phyloP scores from a whole-genome alignment of 75 land plant species.

The Pinus albicaulis region DNA sequence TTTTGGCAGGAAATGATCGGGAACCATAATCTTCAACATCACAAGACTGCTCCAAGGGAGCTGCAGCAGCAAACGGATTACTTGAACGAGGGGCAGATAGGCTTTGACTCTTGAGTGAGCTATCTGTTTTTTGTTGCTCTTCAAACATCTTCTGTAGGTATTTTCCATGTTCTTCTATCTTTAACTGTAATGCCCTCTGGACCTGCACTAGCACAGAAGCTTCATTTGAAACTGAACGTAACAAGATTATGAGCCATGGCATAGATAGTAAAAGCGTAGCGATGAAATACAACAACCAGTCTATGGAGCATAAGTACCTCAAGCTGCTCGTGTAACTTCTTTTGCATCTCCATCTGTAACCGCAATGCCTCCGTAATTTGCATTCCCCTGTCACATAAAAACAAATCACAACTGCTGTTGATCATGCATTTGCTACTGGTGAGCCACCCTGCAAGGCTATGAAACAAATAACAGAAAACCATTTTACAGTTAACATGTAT shows the following conservation, averaged over 20 bases:
- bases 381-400: conserved; percentile 34
- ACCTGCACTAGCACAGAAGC: conserved; percentile 19
- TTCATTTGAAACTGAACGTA: not conserved
- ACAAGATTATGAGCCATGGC: conserved; percentile 6
- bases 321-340: conserved; percentile 59
- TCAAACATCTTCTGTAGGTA: conserved; percentile 42
- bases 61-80: not conserved
- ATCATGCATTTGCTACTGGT: not conserved
- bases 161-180: conserved; percentile 44
- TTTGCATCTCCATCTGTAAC: conserved; percentile 68
- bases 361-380: conserved; percentile 61
- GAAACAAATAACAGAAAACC: not conserved
- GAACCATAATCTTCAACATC: not conserved
- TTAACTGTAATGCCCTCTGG: conserved; percentile 36
- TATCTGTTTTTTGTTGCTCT: conserved; percentile 33
- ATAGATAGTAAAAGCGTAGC: not conserved
- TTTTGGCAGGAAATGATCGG: not conserved
- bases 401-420: not conserved
- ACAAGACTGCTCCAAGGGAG: not conserved
- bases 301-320: conserved; percentile 38
- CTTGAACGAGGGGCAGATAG: not conserved
- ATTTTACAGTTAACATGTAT: conserved; percentile 1
- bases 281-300: not conserved
- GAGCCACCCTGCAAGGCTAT: not conserved
- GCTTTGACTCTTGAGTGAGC: conserved; percentile 2